These are phyloP conservation scores for Penicillium angulare DNA, from an alignment of 495 filamentous ascomycete genomes.

Conservation along the genomic window DNA sequence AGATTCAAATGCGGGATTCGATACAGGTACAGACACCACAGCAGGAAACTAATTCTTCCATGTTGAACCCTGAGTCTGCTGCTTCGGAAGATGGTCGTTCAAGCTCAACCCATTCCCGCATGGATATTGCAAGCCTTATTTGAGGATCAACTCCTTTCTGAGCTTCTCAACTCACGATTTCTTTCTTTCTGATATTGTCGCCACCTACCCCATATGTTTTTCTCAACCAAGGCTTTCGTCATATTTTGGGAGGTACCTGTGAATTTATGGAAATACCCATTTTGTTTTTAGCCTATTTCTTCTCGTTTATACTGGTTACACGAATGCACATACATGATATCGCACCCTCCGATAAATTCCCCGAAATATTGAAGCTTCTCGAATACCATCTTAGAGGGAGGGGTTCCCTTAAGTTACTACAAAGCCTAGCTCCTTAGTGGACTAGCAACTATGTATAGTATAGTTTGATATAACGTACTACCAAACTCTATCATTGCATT, in stretches of 20 bases:
- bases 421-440: no score
- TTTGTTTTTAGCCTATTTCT: not conserved
- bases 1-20: not conserved
- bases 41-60: slow-evolving; percentile 20
- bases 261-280: slow-evolving; percentile 2
- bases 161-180: not conserved
- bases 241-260: not conserved
- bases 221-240: not conserved
- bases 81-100: slow-evolving; percentile 39
- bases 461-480: no score
- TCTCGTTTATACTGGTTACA: not conserved
- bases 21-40: slow-evolving; percentile 9
- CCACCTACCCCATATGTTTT: not conserved
- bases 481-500: no score
- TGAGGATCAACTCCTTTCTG: slow-evolving; percentile 13
- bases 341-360: no score
- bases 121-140: slow-evolving; percentile 82
- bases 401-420: no score
- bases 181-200: not conserved
- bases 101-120: slow-evolving; percentile 52
- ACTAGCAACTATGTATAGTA: no score
- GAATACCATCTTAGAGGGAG: no score
- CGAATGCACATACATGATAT: not conserved
- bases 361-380: no score
- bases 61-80: slow-evolving; percentile 34